Percentiles rank a stretch among this genome's conserved stretches.
Evolutionary conservation across 768 basidiomycete species (phyloP).

Genomic region (Podaxis rugospora): DNA sequence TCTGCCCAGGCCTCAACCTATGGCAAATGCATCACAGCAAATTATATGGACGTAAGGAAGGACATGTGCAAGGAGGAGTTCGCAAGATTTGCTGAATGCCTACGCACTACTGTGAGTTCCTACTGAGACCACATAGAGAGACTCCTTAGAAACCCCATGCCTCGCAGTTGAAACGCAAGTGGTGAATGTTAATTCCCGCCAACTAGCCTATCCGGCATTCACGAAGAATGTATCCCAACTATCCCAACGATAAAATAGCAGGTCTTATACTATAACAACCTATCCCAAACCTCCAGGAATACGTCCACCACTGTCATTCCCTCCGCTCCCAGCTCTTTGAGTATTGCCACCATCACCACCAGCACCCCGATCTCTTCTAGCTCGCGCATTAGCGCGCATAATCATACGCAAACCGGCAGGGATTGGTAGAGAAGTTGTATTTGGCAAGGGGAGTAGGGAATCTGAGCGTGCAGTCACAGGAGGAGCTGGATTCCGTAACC

Average conservation of each 20-base stretch:
- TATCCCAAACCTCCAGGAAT: slow-evolving; percentile 29
- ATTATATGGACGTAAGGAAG: slow-evolving; percentile 80
- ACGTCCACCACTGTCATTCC: slow-evolving; percentile 14
- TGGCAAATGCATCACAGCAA: slow-evolving; percentile 82
- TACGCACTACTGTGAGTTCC: slow-evolving; percentile 69
- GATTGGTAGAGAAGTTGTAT: slow-evolving; percentile 51
- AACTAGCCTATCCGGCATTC: background rate
- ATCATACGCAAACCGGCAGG: slow-evolving; percentile 47
- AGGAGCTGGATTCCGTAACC: slow-evolving; percentile 52
- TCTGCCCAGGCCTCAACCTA: slow-evolving; percentile 70
- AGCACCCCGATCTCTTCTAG: slow-evolving; percentile 13
- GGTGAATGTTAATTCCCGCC: slow-evolving; percentile 17
- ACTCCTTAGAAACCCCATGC: background rate
- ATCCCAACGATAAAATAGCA: slow-evolving; percentile 4
- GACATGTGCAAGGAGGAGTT: slow-evolving; percentile 87
- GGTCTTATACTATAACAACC: slow-evolving; percentile 5
- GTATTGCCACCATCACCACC: background rate
- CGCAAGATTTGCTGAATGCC: slow-evolving; percentile 73
- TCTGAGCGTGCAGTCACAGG: slow-evolving; percentile 23
- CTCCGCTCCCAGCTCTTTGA: slow-evolving; percentile 10
- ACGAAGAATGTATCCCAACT: too few relatives aligned
- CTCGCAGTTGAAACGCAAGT: slow-evolving; percentile 29
- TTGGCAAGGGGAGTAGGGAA: slow-evolving; percentile 51
- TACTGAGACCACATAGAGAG: background rate
- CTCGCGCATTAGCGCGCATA: slow-evolving; percentile 34